These are phyloP conservation scores for Cryptococcus deneoformans DNA, from an alignment of 1,284 basidiomycete genomes.

Conservation along the genomic window DNA sequence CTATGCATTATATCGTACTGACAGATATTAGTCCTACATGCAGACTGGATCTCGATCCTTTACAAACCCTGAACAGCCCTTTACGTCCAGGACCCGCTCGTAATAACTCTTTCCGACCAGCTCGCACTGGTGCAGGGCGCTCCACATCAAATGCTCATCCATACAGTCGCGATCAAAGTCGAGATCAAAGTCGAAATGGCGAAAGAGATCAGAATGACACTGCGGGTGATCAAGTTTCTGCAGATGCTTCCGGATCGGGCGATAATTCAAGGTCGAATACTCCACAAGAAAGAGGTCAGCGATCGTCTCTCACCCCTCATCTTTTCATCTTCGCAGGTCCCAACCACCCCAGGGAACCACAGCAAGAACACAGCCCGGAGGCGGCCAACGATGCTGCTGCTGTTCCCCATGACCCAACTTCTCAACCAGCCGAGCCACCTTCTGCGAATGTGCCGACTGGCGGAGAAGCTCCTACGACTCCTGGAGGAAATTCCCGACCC, in stretches of 20 bases:
- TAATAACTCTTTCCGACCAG: constrained; percentile 22
- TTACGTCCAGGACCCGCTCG: constrained; percentile 16
- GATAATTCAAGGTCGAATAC: no score
- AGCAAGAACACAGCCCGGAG: no score
- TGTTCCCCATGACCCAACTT: no score
- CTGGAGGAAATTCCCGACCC: no score
- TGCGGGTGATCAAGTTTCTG: no score
- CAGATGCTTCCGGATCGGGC: no score
- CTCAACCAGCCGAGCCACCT: no score
- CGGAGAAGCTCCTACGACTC: no score
- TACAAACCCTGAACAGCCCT: constrained; percentile 34
- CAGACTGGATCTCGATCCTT: constrained; percentile 47
- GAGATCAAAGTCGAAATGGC: neutral
- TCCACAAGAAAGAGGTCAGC: neutral
- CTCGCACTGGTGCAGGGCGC: constrained; percentile 13
- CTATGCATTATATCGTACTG: constrained; percentile 1
- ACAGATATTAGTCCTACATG: constrained; percentile 39
- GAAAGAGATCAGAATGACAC: neutral
- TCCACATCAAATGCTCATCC: constrained; percentile 16
- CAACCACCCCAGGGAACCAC: neutral
- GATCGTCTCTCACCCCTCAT: neutral
- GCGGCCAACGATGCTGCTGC: no score
- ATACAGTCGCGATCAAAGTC: constrained; percentile 17
- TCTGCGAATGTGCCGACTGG: no score
- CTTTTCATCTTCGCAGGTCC: neutral